Conservation (phyloP, 1,284 basidiomycete species). For the Testicularia cyperi region DNA sequence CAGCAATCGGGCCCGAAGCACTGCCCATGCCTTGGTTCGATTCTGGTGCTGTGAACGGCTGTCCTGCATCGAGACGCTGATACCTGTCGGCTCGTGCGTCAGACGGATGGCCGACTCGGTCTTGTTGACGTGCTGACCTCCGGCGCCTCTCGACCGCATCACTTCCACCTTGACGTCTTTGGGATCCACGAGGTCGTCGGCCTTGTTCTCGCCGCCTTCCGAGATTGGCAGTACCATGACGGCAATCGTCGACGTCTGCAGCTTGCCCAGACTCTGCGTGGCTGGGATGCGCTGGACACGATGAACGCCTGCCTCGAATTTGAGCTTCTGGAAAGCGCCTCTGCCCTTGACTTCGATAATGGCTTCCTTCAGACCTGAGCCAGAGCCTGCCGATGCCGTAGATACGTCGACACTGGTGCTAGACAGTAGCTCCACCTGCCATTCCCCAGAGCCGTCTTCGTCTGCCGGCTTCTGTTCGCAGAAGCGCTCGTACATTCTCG, state of each 20-base stretch:
- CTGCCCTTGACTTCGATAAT: slow-evolving; percentile 78
- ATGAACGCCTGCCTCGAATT: slow-evolving; percentile 93
- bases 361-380: slow-evolving; percentile 76
- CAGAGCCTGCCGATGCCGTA: slow-evolving; percentile 20
- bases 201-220: slow-evolving; percentile 59
- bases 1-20: slow-evolving; percentile 51
- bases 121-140: slow-evolving; percentile 99
- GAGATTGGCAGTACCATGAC: slow-evolving; percentile 62
- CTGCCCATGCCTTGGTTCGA: slow-evolving; percentile 55
- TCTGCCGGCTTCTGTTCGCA: slow-evolving; percentile 39
- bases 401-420: slow-evolving; percentile 49
- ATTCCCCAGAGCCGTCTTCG: slow-evolving; percentile 29
- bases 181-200: slow-evolving; percentile 69
- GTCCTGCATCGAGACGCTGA: slow-evolving; percentile 97
- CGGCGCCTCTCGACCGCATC: slow-evolving; percentile 91
- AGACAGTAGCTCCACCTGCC: slow-evolving; percentile 48
- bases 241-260: slow-evolving; percentile 90
- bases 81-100: slow-evolving; percentile 88
- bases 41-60: slow-evolving; percentile 88
- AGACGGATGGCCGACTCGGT: slow-evolving; percentile 97
- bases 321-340: slow-evolving; percentile 75
- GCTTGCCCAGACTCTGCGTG: slow-evolving; percentile 80
- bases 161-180: slow-evolving; percentile 88
- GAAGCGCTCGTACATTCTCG: slow-evolving; percentile 78
- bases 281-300: slow-evolving; percentile 90